phyloP scores from a whole-genome alignment of 73 alveolate species.

The Halteria grandinella region DNA sequence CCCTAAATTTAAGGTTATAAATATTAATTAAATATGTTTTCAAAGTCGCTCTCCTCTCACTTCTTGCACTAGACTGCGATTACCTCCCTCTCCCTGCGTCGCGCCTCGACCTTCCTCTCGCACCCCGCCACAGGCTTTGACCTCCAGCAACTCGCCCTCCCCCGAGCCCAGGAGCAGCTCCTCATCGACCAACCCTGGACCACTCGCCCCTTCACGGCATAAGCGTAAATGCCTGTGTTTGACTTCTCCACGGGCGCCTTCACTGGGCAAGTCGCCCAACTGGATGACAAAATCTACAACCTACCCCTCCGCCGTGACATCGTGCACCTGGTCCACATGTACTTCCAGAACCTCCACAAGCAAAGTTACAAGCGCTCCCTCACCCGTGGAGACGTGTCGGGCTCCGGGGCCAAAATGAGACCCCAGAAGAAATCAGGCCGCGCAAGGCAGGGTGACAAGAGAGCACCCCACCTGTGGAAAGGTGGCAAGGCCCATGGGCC shows the following conservation, averaged over 20 bases:
- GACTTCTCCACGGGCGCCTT: constrained; percentile 35
- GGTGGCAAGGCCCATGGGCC: constrained; percentile 82
- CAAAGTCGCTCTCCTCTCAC: constrained; percentile 9
- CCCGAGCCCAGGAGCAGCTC: not conserved
- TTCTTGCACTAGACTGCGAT: no score
- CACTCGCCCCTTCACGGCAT: constrained; percentile 47
- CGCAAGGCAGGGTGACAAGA: constrained; percentile 73
- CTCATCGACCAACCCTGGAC: constrained; percentile 58
- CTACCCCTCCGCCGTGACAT: constrained; percentile 74
- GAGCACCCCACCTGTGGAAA: constrained; percentile 65
- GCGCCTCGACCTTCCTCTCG: constrained; percentile 5
- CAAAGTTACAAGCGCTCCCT: constrained; percentile 33
- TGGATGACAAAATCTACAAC: constrained; percentile 64
- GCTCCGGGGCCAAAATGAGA: constrained; percentile 67
- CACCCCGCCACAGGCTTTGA: constrained; percentile 1
- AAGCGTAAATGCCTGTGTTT: constrained; percentile 55
- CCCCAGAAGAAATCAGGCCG: constrained; percentile 72
- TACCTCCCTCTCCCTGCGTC: not conserved
- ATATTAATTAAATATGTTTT: constrained; percentile 24
- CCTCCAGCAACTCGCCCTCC: not conserved
- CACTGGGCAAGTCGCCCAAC: constrained; percentile 40
- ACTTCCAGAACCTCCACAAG: constrained; percentile 30
- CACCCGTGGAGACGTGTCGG: constrained; percentile 70
- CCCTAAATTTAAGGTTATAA: constrained; percentile 13
- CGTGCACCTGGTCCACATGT: constrained; percentile 55